Evolutionary conservation across 2,329 filamentous ascomycete genomes (phyloP), one percentile per base, ranked within the genome.

Genomic region (Setomelanomma holmii): DNA sequence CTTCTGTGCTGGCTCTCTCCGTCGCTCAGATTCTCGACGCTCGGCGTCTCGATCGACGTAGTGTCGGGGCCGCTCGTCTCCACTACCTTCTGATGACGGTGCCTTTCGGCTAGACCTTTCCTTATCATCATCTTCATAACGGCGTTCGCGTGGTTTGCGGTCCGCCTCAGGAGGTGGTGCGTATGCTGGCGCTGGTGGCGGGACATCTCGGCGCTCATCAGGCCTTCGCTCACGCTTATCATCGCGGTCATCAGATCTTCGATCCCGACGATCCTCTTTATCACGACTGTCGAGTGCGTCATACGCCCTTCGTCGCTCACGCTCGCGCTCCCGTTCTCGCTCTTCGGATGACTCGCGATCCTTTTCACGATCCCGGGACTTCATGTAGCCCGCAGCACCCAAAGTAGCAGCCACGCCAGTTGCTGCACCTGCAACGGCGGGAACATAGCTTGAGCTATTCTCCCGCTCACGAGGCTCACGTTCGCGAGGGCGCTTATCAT

Each of bases 301-400:
- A 17, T 67, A 57, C 38, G 66, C 61, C 45, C 54, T 58, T 17
- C 60, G 61, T 19, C 61, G 57, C 66, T 78, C 69, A 75, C 82
- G 70, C 65, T 78, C 69, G 75, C 82, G 69, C 70, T 63, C 69
- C 23, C 50, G 59, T 52, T 65, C 68, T 22, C 57, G 62, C 63
- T 77, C 47, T 33, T 50, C 47, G 21, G 47, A 50, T 6, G 47
- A 50, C 80, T 45, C 76, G 36, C 77, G 63, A 53, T 56, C 58
- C 20, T 67, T 64, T 21, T 69, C 68, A 34, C 66, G 64, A 10
- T 72, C 74, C 19, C 64, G 68, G 21, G 61, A 58, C 52, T 73
- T 74, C 39, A 72, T 55, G 2, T 62, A 57, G 6, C 63, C 63
- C 40, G 67, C 67, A 21, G 66, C 70, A 17, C 66, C 72, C 40